Conservation (phyloP, 495 filamentous ascomycete genomes). For the Hapsidospora chrysogenum region DNA sequence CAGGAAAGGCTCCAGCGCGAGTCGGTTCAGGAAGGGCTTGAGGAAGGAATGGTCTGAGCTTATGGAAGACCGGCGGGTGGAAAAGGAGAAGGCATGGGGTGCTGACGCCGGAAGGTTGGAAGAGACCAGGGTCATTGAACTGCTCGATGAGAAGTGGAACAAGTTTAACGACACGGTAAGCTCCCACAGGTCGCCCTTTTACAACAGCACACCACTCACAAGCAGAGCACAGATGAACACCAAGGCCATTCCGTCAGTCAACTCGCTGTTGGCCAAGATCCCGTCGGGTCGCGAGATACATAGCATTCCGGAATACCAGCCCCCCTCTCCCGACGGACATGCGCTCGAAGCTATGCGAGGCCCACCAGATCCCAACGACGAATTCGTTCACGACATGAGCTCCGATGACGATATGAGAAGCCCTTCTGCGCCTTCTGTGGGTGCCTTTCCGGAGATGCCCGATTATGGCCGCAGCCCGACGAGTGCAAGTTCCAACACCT, state of each 20-base stretch:
- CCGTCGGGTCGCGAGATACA: conserved; percentile 84
- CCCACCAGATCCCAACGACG: conserved; percentile 32
- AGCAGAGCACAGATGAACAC: conserved; percentile 59
- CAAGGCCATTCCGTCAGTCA: conserved; percentile 54
- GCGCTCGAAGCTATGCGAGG: conserved; percentile 34
- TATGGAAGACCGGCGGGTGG: conserved; percentile 50
- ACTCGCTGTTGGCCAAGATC: conserved; percentile 53
- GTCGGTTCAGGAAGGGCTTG: conserved; percentile 55
- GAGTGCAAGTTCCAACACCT: too few relatives aligned
- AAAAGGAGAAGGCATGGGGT: conserved; percentile 57
- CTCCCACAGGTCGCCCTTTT: conserved; percentile 4
- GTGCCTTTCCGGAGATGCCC: conserved; percentile 23
- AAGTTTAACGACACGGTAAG: conserved; percentile 85
- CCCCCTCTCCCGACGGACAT: conserved; percentile 37
- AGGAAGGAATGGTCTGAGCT: conserved; percentile 55
- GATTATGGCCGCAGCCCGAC: too few relatives aligned
- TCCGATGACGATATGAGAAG: conserved; percentile 27
- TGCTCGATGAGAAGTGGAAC: conserved; percentile 77
- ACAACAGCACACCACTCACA: neutral
- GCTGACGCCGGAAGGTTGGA: conserved; percentile 70
- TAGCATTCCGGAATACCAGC: conserved; percentile 39
- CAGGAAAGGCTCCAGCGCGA: conserved; percentile 38
- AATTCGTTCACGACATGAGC: conserved; percentile 22
- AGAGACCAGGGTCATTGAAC: conserved; percentile 71
- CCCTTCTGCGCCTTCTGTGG: conserved; percentile 8